phyloP scores from a whole-genome alignment of 2,329 filamentous ascomycete genomes.

The Sporothrix pallida region DNA sequence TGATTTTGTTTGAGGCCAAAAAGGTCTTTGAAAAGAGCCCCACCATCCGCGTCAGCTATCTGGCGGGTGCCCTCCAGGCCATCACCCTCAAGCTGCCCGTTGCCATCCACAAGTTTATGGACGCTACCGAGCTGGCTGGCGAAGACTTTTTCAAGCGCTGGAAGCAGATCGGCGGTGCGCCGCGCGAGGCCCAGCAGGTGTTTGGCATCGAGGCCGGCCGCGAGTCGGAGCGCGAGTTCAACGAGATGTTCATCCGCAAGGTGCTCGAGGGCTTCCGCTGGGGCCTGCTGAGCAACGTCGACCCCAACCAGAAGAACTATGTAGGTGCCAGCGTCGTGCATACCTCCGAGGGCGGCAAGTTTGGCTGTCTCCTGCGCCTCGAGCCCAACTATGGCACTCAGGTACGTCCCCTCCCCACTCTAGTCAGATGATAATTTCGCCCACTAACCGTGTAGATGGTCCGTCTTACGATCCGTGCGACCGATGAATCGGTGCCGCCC shows the following conservation, averaged over 20 bases:
- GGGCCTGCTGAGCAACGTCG: constrained; percentile 83
- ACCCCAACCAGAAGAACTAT: constrained; percentile 91
- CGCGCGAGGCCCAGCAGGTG: constrained; percentile 86
- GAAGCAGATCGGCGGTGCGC: constrained; percentile 93
- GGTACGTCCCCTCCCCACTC: constrained; percentile 60
- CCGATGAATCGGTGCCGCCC: constrained; percentile 84
- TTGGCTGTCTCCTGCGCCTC: constrained; percentile 88
- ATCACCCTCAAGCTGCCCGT: constrained; percentile 90
- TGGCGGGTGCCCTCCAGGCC: constrained; percentile 90
- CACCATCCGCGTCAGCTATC: constrained; percentile 91
- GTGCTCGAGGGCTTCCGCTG: constrained; percentile 86
- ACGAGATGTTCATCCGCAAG: constrained; percentile 70
- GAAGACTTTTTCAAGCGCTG: constrained; percentile 99
- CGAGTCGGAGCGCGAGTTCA: constrained; percentile 66
- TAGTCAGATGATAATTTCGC: not conserved
- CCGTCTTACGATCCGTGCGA: constrained; percentile 89
- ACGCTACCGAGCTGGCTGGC: constrained; percentile 79
- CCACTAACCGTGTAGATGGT: constrained; percentile 73
- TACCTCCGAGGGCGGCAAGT: constrained; percentile 84
- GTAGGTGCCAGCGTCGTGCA: constrained; percentile 89
- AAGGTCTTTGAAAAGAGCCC: constrained; percentile 81
- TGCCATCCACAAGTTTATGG: constrained; percentile 94
- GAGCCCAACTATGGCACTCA: constrained; percentile 93
- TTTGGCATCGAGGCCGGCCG: constrained; percentile 68
- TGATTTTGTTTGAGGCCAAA: constrained; percentile 90